Conservation (phyloP, 495 filamentous ascomycete species). For the Trypethelium eluteriae region DNA sequence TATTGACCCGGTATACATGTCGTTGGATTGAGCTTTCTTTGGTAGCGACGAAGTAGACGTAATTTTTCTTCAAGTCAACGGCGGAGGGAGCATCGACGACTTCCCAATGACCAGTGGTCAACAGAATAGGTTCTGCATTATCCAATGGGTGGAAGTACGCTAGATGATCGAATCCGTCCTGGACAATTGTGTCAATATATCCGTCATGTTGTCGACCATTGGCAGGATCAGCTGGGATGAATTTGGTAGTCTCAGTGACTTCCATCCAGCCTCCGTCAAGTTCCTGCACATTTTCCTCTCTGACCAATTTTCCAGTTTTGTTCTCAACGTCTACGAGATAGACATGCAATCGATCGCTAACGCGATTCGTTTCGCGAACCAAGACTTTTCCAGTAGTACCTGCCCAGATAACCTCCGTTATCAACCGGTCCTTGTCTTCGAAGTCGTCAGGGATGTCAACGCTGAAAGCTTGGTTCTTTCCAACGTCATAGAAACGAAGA, state of each 20-base stretch:
- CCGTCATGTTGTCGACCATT: slow-evolving; percentile 76
- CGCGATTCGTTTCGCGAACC: slow-evolving; percentile 85
- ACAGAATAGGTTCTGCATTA: slow-evolving; percentile 66
- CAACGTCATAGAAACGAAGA: slow-evolving; percentile 81
- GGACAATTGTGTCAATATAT: slow-evolving; percentile 85
- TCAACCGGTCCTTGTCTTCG: slow-evolving; percentile 70
- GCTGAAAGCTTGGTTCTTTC: slow-evolving; percentile 67
- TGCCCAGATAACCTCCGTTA: slow-evolving; percentile 91
- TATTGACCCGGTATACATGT: slow-evolving; percentile 80
- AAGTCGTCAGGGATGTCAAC: slow-evolving; percentile 74
- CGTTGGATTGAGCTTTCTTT: slow-evolving; percentile 81
- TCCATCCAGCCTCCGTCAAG: slow-evolving; percentile 97
- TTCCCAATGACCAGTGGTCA: slow-evolving; percentile 88
- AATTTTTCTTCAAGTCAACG: slow-evolving; percentile 71
- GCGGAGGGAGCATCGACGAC: slow-evolving; percentile 83
- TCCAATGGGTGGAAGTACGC: slow-evolving; percentile 93
- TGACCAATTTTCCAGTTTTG: slow-evolving; percentile 70
- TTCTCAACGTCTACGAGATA: slow-evolving; percentile 73
- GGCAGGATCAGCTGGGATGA: slow-evolving; percentile 72
- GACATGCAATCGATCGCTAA: slow-evolving; percentile 81
- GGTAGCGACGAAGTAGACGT: slow-evolving; percentile 86
- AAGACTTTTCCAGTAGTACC: slow-evolving; percentile 63
- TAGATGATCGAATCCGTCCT: slow-evolving; percentile 82
- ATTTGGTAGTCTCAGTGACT: slow-evolving; percentile 76
- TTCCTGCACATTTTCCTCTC: slow-evolving; percentile 65